phyloP scores from a whole-genome alignment of 208 protist genomes.

The Leishmania braziliensis region DNA sequence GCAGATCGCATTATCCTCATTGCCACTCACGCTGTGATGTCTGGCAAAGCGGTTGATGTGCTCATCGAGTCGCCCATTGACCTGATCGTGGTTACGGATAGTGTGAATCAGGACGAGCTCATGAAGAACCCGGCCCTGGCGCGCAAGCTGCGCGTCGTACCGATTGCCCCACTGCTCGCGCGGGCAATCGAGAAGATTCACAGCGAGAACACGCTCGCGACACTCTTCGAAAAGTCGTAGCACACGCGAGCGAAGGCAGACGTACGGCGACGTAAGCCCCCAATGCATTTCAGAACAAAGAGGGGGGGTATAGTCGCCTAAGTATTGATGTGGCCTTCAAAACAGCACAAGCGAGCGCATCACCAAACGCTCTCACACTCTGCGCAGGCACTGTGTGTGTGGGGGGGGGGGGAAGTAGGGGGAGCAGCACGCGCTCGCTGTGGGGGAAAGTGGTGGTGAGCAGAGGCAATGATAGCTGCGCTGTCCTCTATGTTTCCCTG shows the following conservation, averaged over 20 bases:
- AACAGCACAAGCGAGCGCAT: too few species aligned
- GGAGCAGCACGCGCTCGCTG: neutral
- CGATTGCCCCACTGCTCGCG: slow-evolving; percentile 82
- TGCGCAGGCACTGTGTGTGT: too few species aligned
- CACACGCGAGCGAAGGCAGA: neutral
- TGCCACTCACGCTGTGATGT: slow-evolving; percentile 81
- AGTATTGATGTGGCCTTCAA: too few species aligned
- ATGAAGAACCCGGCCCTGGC: slow-evolving; percentile 73
- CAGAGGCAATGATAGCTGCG: neutral
- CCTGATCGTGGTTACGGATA: slow-evolving; percentile 81
- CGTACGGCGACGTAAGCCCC: neutral
- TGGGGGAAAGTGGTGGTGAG: neutral
- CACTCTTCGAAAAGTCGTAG: slow-evolving; percentile 72
- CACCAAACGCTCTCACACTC: neutral
- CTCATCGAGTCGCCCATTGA: slow-evolving; percentile 81
- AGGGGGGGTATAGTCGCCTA: too few species aligned
- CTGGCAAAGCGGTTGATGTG: slow-evolving; percentile 57
- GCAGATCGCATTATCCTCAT: slow-evolving; percentile 72
- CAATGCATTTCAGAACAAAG: too few species aligned
- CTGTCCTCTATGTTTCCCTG: slow-evolving; percentile 5
- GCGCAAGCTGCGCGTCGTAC: slow-evolving; percentile 80
- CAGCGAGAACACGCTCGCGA: slow-evolving; percentile 78
- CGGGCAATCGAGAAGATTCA: slow-evolving; percentile 88
- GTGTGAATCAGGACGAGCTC: slow-evolving; percentile 75
- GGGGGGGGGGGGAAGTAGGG: too few species aligned